Evolutionary conservation across 2,329 filamentous ascomycete species (phyloP), one percentile per base, ranked within the genome.

Genomic region (Cladosporium sphaerospermum): DNA sequence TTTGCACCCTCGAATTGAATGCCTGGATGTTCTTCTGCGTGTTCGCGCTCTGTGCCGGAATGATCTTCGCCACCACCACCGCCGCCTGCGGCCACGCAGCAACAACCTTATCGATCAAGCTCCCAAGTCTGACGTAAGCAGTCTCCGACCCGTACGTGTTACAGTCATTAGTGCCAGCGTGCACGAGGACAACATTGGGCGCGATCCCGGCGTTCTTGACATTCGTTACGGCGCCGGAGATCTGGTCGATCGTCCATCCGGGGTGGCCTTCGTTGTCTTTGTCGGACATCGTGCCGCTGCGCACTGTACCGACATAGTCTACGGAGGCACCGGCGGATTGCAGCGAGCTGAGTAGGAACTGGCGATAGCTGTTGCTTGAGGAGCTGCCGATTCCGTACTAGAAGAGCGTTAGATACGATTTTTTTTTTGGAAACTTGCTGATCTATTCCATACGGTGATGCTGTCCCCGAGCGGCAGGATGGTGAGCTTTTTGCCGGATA

Each of bases 331-430:
- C 45, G 19, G 41, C 37, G 46, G 45, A 43, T 6, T 41, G 37
- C 5, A 53, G 43, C 9, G 43, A 46, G 43, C 33, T 34, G 19
- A 51, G 42, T 4, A 58, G 56, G 41, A 34, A 43, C 9, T 52
- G 36, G 18, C 56, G 54, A 18, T 57, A 58, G 54, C 51, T 44
- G 34, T 57, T 57, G n/a, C 44, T 42, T 4, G 56, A 52, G 16
- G 37, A 16, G 40, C 16, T 37, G 28, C 48, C 48, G 13, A 51
- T 18, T 31, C 48, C 48, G 18, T 51, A 44, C 48, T 51, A 14
- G 16, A 13, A 11, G 9, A 42, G 46, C 4, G 37, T 36, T 9
- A 18, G 14, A 13, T 10, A 32, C 45, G 13, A 16, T 7, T 18
- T 37, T 16, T 7, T 18, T 37, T 16, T n/a, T 11, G 10, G 18